phyloP scores from a whole-genome alignment of 1,139 yeast genomes.

The Pneumocystis canis region DNA sequence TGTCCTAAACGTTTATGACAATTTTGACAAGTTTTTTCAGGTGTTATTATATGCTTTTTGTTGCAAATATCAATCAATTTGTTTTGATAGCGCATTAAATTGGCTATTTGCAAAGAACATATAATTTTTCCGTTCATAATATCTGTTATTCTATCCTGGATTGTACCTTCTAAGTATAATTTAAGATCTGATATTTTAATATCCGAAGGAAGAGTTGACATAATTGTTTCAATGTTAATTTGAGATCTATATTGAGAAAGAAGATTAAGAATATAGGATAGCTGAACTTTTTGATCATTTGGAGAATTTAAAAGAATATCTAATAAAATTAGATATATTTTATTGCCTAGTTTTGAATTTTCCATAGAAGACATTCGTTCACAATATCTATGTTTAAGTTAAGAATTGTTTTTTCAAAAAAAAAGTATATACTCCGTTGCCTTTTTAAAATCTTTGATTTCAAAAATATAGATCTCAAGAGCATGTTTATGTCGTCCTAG shows the following conservation, averaged over 20 bases:
- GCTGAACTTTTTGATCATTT: constrained; percentile 18
- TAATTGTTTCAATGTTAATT: constrained; percentile 21
- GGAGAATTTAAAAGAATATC: constrained; percentile 22
- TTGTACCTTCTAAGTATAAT: constrained; percentile 29
- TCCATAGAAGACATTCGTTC: constrained; percentile 17
- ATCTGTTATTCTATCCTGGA: constrained; percentile 28
- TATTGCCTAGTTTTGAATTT: not conserved
- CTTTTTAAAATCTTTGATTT: constrained; percentile 40
- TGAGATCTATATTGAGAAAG: constrained; percentile 18
- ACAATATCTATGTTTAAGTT: constrained; percentile 32
- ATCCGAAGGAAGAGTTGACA: constrained; percentile 25
- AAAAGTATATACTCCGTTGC: constrained; percentile 42
- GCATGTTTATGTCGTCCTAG: constrained; percentile 53
- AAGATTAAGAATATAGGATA: constrained; percentile 13
- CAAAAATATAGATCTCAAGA: constrained; percentile 45
- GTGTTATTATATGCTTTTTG: constrained; percentile 28
- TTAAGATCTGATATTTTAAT: constrained; percentile 14
- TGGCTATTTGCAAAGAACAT: constrained; percentile 29
- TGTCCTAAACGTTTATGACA: constrained; percentile 52
- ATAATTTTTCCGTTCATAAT: constrained; percentile 20
- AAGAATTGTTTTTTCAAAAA: constrained; percentile 19
- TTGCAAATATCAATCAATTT: constrained; percentile 28
- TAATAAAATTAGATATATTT: constrained; percentile 23
- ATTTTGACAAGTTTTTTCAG: constrained; percentile 37
- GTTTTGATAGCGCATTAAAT: constrained; percentile 27